Evolutionary conservation across 352 stramenopile genomes (phyloP).

Genomic region (Globisporangium alternatum): DNA sequence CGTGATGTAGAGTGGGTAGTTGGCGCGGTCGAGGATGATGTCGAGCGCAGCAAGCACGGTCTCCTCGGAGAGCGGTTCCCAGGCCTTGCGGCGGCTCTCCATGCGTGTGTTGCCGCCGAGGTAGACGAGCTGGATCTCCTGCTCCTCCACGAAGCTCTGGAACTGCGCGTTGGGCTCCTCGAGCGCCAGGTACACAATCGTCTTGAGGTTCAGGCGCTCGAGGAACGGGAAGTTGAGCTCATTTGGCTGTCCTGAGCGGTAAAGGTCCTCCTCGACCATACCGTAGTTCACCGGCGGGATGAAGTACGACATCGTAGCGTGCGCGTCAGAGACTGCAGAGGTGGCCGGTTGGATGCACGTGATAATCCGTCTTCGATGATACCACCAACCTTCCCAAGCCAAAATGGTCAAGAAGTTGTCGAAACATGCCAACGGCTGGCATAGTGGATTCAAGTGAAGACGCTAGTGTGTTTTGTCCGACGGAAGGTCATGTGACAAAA

Average conservation of each 20-base stretch:
- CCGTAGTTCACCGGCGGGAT: constrained; percentile 93
- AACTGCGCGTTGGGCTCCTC: constrained; percentile 90
- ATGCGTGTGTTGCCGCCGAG: constrained; percentile 87
- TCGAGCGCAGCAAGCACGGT: constrained; percentile 89
- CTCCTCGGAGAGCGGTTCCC: constrained; percentile 85
- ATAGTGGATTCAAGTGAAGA: too few relatives aligned
- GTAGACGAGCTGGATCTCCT: constrained; percentile 88
- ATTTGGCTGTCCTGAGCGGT: constrained; percentile 87
- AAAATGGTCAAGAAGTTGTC: too few relatives aligned
- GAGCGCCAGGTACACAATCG: constrained; percentile 90
- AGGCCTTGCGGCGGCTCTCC: constrained; percentile 84
- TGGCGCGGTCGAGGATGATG: constrained; percentile 85
- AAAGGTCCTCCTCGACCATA: constrained; percentile 91
- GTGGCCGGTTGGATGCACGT: not conserved
- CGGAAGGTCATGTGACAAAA: too few relatives aligned
- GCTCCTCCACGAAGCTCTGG: constrained; percentile 88
- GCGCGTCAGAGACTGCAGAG: not conserved
- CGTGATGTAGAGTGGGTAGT: constrained; percentile 91
- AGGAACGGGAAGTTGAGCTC: constrained; percentile 93
- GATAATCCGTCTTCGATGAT: not conserved
- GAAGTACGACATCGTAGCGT: constrained; percentile 80
- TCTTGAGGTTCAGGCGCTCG: constrained; percentile 87
- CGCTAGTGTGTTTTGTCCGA: too few relatives aligned
- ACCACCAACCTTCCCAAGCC: not conserved
- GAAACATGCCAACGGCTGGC: too few relatives aligned